Conservation (phyloP, 2,329 filamentous ascomycete species). For the Paracoccidioides brasiliensis region DNA sequence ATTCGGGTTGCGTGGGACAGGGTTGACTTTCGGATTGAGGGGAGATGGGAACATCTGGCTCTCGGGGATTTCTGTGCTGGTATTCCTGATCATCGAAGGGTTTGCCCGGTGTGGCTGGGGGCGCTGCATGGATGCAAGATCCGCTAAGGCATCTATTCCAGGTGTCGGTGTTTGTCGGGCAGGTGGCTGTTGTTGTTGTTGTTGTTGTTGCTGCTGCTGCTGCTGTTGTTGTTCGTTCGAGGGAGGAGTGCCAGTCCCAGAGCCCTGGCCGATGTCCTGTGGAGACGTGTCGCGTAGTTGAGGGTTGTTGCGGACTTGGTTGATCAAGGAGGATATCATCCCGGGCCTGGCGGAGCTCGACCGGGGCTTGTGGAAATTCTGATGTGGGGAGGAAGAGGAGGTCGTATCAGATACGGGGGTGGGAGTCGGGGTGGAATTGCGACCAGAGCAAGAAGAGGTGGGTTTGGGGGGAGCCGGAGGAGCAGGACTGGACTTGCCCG, state of each 20-base stretch:
- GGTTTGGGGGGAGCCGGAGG: background rate
- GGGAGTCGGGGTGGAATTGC: conserved; percentile 18
- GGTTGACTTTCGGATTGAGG: conserved; percentile 26
- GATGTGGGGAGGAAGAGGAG: conserved; percentile 22
- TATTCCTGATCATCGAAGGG: conserved; percentile 24
- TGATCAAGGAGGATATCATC: conserved; percentile 31
- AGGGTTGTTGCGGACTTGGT: conserved; percentile 27
- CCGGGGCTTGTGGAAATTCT: conserved; percentile 25
- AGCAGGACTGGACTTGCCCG: conserved; percentile 21
- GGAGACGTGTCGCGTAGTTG: conserved; percentile 27
- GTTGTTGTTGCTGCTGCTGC: no score
- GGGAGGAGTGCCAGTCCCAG: conserved; percentile 23
- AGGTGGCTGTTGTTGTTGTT: conserved; percentile 3
- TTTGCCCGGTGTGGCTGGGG: conserved; percentile 31
- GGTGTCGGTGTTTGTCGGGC: conserved; percentile 31
- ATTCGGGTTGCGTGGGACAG: conserved; percentile 25
- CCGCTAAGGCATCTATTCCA: conserved; percentile 38
- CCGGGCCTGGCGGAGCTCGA: conserved; percentile 20
- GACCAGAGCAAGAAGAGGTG: conserved; percentile 7
- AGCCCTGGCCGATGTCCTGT: conserved; percentile 21
- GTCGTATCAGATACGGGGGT: background rate
- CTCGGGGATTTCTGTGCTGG: conserved; percentile 28
- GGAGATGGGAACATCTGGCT: conserved; percentile 32
- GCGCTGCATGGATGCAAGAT: conserved; percentile 36
- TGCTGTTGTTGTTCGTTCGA: conserved; percentile 15